These are phyloP conservation scores for Acmispon strigosus DNA, from an alignment of 306 rosid species.

Conservation along the genomic window DNA sequence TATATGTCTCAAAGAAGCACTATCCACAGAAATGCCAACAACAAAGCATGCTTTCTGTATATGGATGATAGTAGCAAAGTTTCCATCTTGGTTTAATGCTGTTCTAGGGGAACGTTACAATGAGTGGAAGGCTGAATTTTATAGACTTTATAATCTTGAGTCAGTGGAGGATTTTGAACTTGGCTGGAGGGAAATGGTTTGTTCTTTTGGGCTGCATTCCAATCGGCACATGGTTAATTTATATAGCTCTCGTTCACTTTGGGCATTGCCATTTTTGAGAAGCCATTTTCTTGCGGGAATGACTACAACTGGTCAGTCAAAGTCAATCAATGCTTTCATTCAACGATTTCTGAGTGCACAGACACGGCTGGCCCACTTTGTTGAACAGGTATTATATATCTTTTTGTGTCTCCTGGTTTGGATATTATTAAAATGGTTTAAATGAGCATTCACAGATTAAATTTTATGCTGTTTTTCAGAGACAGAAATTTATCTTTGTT, in stretches of 20 bases:
- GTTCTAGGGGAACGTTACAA: conserved; percentile 92
- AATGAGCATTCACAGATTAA: background rate
- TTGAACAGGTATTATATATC: conserved; percentile 63
- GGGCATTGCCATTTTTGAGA: conserved; percentile 95
- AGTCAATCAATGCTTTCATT: conserved; percentile 86
- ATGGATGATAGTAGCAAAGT: conserved; percentile 97
- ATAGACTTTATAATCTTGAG: conserved; percentile 77
- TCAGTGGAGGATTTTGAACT: conserved; percentile 79
- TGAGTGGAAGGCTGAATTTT: conserved; percentile 92
- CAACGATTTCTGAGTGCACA: conserved; percentile 94
- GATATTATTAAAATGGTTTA: conserved; percentile 2
- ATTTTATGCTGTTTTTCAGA: conserved; percentile 1
- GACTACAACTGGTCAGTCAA: conserved; percentile 85
- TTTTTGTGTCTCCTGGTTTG: conserved; percentile 1
- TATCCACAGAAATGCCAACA: conserved; percentile 63
- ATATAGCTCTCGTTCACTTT: conserved; percentile 62
- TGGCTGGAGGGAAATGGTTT: conserved; percentile 90
- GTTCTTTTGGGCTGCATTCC: conserved; percentile 80
- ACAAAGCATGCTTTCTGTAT: conserved; percentile 87
- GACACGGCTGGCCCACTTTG: conserved; percentile 83
- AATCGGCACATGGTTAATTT: conserved; percentile 79
- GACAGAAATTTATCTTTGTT: conserved; percentile 3
- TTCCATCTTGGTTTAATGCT: conserved; percentile 98
- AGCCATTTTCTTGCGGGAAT: conserved; percentile 91
- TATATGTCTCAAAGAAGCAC: conserved; percentile 85